Evolutionary conservation across 2,329 filamentous ascomycete species (phyloP).

Genomic region (Calonectria honghensis): DNA sequence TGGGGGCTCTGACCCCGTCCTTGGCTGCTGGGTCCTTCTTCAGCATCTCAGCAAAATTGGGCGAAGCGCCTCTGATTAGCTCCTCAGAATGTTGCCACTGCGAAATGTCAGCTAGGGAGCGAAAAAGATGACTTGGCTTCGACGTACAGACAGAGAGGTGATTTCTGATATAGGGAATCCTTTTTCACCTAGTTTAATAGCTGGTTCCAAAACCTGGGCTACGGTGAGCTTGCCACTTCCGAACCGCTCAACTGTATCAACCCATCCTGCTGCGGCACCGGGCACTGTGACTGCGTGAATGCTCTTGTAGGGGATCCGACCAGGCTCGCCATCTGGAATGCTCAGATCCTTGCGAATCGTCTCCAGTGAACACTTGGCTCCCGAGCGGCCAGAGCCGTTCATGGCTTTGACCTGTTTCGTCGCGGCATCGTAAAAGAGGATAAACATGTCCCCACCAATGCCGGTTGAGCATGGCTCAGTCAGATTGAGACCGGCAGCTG

Average conservation of each 20-base stretch:
- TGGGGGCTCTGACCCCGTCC: constrained; percentile 84
- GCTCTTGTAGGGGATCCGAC: constrained; percentile 82
- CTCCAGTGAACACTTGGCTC: constrained; percentile 80
- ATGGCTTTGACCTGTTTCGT: constrained; percentile 88
- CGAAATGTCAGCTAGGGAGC: not conserved
- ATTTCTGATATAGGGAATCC: constrained; percentile 94
- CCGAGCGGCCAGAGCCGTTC: constrained; percentile 94
- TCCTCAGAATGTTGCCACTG: constrained; percentile 84
- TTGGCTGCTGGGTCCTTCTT: constrained; percentile 82
- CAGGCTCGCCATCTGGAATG: constrained; percentile 73
- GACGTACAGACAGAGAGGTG: constrained; percentile 79
- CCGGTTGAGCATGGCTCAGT: constrained; percentile 95
- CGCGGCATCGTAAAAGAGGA: constrained; percentile 90
- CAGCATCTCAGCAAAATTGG: constrained; percentile 91
- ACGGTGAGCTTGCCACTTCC: constrained; percentile 89
- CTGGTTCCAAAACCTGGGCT: constrained; percentile 86
- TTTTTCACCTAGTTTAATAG: constrained; percentile 88
- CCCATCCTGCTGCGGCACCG: constrained; percentile 94
- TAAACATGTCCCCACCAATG: constrained; percentile 98
- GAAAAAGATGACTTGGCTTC: rapidly evolving
- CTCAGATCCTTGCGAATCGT: constrained; percentile 81
- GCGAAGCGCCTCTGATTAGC: constrained; percentile 82
- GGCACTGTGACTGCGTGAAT: constrained; percentile 91
- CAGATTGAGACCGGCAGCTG: constrained; percentile 92
- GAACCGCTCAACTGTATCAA: constrained; percentile 90